These are phyloP conservation scores for Cryptosporidium xiaoi DNA, from an alignment of 169 alveolate genomes.

Conservation along the genomic window DNA sequence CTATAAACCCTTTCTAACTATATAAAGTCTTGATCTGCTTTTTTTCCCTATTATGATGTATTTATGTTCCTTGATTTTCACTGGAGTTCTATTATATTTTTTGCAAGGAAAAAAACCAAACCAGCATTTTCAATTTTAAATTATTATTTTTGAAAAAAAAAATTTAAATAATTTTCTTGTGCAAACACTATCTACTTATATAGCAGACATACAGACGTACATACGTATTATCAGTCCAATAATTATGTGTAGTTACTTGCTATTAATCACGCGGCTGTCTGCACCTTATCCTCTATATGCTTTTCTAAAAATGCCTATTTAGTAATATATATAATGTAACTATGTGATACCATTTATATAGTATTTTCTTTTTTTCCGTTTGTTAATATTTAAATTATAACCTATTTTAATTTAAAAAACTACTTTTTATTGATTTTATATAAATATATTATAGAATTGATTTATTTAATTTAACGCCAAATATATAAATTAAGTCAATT, in stretches of 20 bases:
- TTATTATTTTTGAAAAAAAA: slow-evolving; percentile 15
- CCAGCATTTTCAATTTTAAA: slow-evolving; percentile 28
- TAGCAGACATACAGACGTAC: slow-evolving; percentile 77
- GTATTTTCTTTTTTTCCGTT: no score
- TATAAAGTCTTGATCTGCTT: no score
- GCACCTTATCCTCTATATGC: slow-evolving; percentile 71
- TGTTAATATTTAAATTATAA: no score
- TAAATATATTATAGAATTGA: no score
- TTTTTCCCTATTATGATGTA: no score
- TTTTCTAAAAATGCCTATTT: neutral
- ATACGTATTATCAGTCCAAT: slow-evolving; percentile 75
- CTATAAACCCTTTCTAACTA: no score
- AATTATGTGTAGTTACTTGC: slow-evolving; percentile 74
- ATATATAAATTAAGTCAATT: no score
- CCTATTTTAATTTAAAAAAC: no score
- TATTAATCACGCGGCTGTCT: slow-evolving; percentile 76
- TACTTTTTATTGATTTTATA: no score
- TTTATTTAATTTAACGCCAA: no score
- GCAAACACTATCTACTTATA: slow-evolving; percentile 71
- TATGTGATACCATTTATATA: no score
- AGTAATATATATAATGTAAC: neutral
- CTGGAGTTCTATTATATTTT: slow-evolving; percentile 26
- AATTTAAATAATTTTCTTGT: slow-evolving; percentile 28
- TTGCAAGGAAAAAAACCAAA: slow-evolving; percentile 47
- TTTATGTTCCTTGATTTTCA: slow-evolving; percentile 15